A percentile compares a stretch with the other conserved stretches of the same genome.
phyloP scores from a whole-genome alignment of 768 basidiomycete genomes.

The Favolaschia claudopus region DNA sequence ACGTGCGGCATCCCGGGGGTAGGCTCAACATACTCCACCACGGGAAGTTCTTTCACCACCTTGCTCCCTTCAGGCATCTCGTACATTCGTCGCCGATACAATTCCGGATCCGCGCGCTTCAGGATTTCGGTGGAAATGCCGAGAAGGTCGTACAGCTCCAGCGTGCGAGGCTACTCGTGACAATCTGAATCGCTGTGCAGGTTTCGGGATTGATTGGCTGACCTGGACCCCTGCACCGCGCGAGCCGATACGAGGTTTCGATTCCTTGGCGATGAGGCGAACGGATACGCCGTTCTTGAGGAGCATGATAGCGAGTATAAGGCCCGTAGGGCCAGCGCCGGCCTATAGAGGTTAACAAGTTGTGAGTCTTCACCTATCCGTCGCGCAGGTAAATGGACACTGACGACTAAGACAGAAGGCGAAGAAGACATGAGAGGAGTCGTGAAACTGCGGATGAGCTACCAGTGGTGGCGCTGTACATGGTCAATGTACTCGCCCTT shows the following conservation, averaged over 20 bases:
- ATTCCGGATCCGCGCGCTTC: neutral
- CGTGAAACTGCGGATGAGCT: too few species aligned
- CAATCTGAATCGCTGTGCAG: neutral
- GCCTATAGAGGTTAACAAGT: too few species aligned
- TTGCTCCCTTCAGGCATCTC: conserved; percentile 11
- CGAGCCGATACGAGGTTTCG: conserved; percentile 25
- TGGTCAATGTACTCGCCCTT: too few species aligned
- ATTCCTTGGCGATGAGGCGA: conserved; percentile 38
- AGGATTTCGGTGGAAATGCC: conserved; percentile 28
- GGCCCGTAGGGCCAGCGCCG: conserved; percentile 32
- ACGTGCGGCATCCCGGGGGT: conserved; percentile 29
- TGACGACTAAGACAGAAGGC: too few species aligned
- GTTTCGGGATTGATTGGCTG: too few species aligned
- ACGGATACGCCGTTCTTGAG: conserved; percentile 37
- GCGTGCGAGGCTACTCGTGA: conserved; percentile 6
- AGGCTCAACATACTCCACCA: conserved; percentile 18
- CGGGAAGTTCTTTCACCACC: neutral
- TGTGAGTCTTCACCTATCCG: too few species aligned
- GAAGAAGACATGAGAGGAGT: too few species aligned
- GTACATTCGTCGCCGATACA: conserved; percentile 9
- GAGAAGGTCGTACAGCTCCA: conserved; percentile 34
- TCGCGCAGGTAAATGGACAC: too few species aligned
- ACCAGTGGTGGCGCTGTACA: too few species aligned
- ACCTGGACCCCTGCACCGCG: conserved; percentile 37
- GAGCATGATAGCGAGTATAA: conserved; percentile 40